These are phyloP conservation scores for Eragrostis nindensis DNA, from an alignment of 176 grass and related monocot genomes.

Conservation along the genomic window DNA sequence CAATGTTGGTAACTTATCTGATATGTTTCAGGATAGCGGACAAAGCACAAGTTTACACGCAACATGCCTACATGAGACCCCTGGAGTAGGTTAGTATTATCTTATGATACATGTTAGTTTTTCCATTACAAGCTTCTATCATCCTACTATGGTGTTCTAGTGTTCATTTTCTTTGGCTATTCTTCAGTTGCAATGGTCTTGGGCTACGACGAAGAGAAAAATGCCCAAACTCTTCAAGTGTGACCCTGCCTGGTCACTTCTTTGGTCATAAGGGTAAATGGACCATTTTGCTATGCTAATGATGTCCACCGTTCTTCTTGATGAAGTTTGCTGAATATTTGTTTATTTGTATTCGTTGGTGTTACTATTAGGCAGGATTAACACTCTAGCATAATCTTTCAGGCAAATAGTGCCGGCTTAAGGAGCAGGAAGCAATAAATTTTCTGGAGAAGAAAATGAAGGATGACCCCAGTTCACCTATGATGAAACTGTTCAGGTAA, in stretches of 20 bases:
- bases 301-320: neutral
- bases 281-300: constrained; percentile 1
- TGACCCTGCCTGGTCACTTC: constrained; percentile 95
- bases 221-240: constrained; percentile 96
- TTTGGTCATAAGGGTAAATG: constrained; percentile 93
- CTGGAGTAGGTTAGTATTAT: constrained; percentile 83
- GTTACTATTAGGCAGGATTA: neutral
- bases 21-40: constrained; percentile 85
- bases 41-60: constrained; percentile 98
- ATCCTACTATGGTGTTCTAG: neutral
- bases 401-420: constrained; percentile 99
- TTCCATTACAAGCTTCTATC: constrained; percentile 3
- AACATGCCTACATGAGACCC: constrained; percentile 98
- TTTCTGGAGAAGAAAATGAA: constrained; percentile 99
- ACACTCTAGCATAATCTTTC: constrained; percentile 22
- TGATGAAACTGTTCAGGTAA: constrained; percentile 85
- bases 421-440: constrained; percentile 99
- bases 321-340: neutral
- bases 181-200: constrained; percentile 86
- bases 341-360: constrained; percentile 7
- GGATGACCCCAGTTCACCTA: constrained; percentile 82
- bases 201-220: constrained; percentile 98
- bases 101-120: neutral
- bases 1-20: constrained; percentile 23
- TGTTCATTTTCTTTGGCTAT: constrained; percentile 28